phyloP scores from a whole-genome alignment of 2,329 filamentous ascomycete genomes.

The Phaeosphaeria sp. region DNA sequence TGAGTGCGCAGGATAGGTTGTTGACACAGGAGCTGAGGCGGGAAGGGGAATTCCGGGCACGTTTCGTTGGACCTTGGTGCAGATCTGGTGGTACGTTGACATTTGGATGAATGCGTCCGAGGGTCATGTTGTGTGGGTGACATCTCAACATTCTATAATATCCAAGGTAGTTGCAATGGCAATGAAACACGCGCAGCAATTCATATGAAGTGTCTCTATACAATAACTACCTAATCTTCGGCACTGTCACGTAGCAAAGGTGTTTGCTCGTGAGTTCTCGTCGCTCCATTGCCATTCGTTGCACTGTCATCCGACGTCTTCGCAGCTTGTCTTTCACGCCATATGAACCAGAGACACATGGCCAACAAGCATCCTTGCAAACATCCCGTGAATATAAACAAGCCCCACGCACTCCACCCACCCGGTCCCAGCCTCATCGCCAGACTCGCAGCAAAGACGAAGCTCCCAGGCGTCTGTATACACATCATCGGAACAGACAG shows the following conservation, averaged over 20 bases:
- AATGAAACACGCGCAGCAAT: too few species aligned
- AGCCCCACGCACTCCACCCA: conserved; percentile 96
- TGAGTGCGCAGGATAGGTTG: conserved; percentile 1
- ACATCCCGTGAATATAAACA: conserved; percentile 84
- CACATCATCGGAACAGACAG: conserved; percentile 98
- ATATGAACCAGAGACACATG: conserved; percentile 82
- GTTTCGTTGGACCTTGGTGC: too few species aligned
- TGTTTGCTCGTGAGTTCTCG: conserved; percentile 12
- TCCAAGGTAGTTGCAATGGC: neutral
- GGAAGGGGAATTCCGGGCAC: too few species aligned
- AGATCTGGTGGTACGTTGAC: too few species aligned
- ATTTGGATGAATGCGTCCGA: too few species aligned
- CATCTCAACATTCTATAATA: neutral
- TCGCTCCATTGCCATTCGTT: conserved; percentile 6
- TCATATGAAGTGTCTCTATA: too few species aligned
- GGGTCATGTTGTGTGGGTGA: too few species aligned
- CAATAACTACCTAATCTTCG: neutral
- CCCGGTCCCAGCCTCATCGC: conserved; percentile 77
- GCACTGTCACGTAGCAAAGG: conserved; percentile 15
- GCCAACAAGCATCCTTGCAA: conserved; percentile 82
- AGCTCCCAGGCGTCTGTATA: conserved; percentile 92
- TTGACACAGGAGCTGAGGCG: neutral
- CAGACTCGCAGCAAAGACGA: conserved; percentile 87
- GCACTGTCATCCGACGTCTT: conserved; percentile 19
- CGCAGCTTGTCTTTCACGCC: conserved; percentile 51